Evolutionary conservation across 1,139 yeast genomes (phyloP), one percentile per base, ranked within the genome.

Genomic region (Saccharomyces hybrid): DNA sequence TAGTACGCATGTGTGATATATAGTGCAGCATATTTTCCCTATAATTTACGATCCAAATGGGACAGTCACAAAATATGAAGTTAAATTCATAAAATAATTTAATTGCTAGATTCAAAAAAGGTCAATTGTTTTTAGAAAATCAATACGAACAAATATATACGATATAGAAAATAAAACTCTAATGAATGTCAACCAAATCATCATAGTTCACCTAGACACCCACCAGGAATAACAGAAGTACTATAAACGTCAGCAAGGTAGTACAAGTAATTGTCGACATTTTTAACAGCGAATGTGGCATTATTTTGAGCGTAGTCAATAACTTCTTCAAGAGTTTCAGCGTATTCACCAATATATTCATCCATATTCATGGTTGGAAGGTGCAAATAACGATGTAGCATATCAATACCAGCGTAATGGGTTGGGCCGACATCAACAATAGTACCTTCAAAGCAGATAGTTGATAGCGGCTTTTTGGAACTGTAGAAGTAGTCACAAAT

Each of bases 401-500:
- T 49, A 55, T 68, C 73, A 52, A 65, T 58, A 41, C 70, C 67
- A 14, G 65, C 63, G 61, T 67, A 68, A 32, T 57, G 62, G 14
- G 56, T 50, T 42, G 69, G 62, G 4, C 56, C 60, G 20, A 61
- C 56, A 23, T 54, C 56, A 5, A 52, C 55, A 26, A 61, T 57
- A 51, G 60, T 61, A 44, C 71, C 72, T 48, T 61, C 61, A 9
- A 63, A 59, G 54, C 73, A 69, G 47, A 69, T 57, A 34, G 61
- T 62, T 5, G 61, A 55, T 31, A 69, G 52, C 44, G 64, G 64
- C 50, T 55, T 59, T 57, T 64, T 20, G 20, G 67, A 54, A 27
- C 59, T 57, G 56, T 64, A 69, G 47, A 68, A 66, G 42, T 65
- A 54, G 50, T 69, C 71, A 59, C 73, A 71, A 51, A 71, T 63